Evolutionary conservation across 768 basidiomycete genomes (phyloP).

Genomic region (Lentinula lateritia): DNA sequence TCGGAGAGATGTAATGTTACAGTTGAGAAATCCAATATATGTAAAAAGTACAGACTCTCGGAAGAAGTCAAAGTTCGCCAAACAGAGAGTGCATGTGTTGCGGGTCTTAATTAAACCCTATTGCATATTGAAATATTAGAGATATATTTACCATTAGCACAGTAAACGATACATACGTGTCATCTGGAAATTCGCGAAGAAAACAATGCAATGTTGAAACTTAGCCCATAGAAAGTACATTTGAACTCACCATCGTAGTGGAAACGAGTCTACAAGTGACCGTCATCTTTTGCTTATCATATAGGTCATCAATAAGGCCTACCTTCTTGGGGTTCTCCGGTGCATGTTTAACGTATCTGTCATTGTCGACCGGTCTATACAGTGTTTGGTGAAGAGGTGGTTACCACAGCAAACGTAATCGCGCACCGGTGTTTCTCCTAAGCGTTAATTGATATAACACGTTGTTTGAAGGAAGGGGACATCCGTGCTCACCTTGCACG

Average conservation of each 20-base stretch:
- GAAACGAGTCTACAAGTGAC: conserved; percentile 57
- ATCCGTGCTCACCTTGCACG: conserved; percentile 62
- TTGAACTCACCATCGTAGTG: conserved; percentile 68
- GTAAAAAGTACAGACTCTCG: neutral
- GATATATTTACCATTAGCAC: neutral
- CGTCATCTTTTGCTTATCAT: conserved; percentile 9
- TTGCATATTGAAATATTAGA: neutral
- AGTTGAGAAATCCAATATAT: neutral
- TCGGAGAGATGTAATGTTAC: neutral
- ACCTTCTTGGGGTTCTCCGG: conserved; percentile 89
- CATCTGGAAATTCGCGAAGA: conserved; percentile 33
- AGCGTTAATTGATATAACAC: neutral
- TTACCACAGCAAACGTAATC: neutral
- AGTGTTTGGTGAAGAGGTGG: neutral
- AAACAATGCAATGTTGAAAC: neutral
- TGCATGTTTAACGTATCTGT: conserved; percentile 71
- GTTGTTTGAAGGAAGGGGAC: neutral
- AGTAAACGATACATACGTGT: conserved; percentile 42
- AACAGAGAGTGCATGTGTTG: neutral
- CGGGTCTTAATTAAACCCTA: neutral
- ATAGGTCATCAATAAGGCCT: conserved; percentile 13
- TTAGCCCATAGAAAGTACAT: neutral
- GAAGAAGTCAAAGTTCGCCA: too few species aligned
- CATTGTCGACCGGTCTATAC: conserved; percentile 76
- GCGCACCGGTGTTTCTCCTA: conserved; percentile 62